phyloP scores from a whole-genome alignment of 108 stramenopile genomes.

The Skeletonema marinoi region DNA sequence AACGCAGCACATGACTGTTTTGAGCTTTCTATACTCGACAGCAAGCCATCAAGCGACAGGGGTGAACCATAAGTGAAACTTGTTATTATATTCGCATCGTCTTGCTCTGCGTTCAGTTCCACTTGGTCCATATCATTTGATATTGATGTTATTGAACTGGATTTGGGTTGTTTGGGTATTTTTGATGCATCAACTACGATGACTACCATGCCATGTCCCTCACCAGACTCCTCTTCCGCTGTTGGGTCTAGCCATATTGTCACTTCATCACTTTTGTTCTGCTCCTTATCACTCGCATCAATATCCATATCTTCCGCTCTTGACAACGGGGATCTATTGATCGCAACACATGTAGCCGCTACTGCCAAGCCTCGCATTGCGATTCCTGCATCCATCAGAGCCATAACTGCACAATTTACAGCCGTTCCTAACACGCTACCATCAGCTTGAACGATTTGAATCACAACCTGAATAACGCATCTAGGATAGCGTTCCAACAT shows the following conservation, averaged over 20 bases:
- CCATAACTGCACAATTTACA: slow-evolving; percentile 79
- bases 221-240: slow-evolving; percentile 52
- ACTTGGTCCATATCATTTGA: neutral
- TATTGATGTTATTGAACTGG: slow-evolving; percentile 2
- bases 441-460: slow-evolving; percentile 78
- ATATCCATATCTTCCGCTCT: neutral
- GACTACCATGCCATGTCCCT: slow-evolving; percentile 46
- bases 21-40: slow-evolving; percentile 51
- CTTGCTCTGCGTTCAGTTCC: neutral
- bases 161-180: neutral
- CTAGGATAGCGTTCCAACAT: slow-evolving; percentile 61
- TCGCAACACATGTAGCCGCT: slow-evolving; percentile 71
- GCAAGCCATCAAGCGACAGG: slow-evolving; percentile 26
- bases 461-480: slow-evolving; percentile 69
- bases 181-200: slow-evolving; percentile 52
- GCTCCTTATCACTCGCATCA: neutral
- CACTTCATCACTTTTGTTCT: neutral
- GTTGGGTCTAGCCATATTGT: slow-evolving; percentile 50
- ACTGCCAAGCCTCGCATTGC: slow-evolving; percentile 79
- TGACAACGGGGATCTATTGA: neutral
- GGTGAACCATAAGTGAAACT: slow-evolving; percentile 41
- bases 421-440: slow-evolving; percentile 67
- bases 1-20: slow-evolving; percentile 65
- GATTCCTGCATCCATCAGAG: slow-evolving; percentile 87
- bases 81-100: slow-evolving; percentile 21